These are phyloP conservation scores for Telfairia occidentalis DNA, from an alignment of 331 rosid genomes.

Conservation along the genomic window DNA sequence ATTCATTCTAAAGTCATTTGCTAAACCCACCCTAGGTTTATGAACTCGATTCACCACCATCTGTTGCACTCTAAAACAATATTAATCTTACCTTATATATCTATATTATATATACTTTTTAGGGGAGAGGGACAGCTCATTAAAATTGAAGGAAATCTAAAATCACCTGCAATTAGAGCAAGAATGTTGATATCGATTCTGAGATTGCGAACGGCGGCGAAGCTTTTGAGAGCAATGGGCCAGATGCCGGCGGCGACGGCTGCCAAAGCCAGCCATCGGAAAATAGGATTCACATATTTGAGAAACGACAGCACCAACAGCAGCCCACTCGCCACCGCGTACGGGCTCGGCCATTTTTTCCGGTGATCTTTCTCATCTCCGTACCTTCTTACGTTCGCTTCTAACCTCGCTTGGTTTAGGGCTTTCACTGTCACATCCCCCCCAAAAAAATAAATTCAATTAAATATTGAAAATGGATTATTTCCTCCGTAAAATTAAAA, in stretches of 20 bases:
- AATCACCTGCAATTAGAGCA: conserved; percentile 54
- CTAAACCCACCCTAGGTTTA: no score
- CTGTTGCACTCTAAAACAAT: no score
- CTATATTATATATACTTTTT: no score
- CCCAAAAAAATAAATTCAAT: background rate
- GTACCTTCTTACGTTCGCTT: conserved; percentile 52
- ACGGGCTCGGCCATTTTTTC: conserved; percentile 77
- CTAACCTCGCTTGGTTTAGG: conserved; percentile 62
- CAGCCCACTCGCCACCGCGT: conserved; percentile 45
- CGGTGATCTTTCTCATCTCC: conserved; percentile 37
- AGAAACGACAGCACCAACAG: conserved; percentile 45
- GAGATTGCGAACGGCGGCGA: conserved; percentile 34
- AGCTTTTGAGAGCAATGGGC: conserved; percentile 44
- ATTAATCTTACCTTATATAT: no score
- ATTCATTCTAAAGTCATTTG: no score
- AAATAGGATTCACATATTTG: conserved; percentile 35
- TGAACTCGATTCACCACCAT: no score
- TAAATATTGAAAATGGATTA: no score
- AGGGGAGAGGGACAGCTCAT: background rate
- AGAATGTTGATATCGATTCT: conserved; percentile 69
- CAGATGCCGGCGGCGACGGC: conserved; percentile 46
- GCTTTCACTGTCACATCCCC: conserved; percentile 48
- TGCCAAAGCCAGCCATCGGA: conserved; percentile 53
- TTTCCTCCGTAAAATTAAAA: no score
- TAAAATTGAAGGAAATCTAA: background rate